These are phyloP conservation scores for Carpinus fangiana DNA, from an alignment of 306 rosid species.

Conservation along the genomic window DNA sequence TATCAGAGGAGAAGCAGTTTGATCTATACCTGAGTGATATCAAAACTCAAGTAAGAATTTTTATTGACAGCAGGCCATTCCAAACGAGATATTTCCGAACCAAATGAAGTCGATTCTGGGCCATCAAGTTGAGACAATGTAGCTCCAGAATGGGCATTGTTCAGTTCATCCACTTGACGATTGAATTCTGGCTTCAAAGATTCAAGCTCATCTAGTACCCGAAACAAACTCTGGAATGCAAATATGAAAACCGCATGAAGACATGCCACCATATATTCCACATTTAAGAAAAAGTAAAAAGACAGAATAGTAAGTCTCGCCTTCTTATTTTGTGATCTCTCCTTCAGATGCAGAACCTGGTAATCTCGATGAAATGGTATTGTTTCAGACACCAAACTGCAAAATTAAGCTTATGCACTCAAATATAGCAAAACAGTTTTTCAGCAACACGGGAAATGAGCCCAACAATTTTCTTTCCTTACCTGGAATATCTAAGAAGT, in stretches of 20 bases:
- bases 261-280: conserved; percentile 11
- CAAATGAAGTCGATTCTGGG: conserved; percentile 38
- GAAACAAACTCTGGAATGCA: conserved; percentile 49
- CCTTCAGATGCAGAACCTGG: conserved; percentile 51
- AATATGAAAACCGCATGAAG: conserved; percentile 24
- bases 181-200: conserved; percentile 69
- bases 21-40: conserved; percentile 55
- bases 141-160: conserved; percentile 41
- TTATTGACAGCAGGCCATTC: conserved; percentile 54
- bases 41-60: conserved; percentile 34
- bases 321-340: conserved; percentile 58
- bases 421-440: neutral
- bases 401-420: conserved; percentile 9
- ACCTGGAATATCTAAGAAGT: conserved; percentile 94
- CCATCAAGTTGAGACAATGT: conserved; percentile 41
- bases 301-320: conserved; percentile 37
- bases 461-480: conserved; percentile 11
- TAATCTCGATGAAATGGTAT: conserved; percentile 89
- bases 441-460: conserved; percentile 18
- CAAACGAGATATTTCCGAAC: conserved; percentile 42
- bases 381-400: conserved; percentile 94
- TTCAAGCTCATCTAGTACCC: conserved; percentile 79
- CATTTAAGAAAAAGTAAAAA: neutral
- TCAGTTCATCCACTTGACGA: conserved; percentile 47
- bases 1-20: neutral